Base-by-base conservation (phyloP, 257 asterid species). In the Scutellaria galericulata region DNA sequence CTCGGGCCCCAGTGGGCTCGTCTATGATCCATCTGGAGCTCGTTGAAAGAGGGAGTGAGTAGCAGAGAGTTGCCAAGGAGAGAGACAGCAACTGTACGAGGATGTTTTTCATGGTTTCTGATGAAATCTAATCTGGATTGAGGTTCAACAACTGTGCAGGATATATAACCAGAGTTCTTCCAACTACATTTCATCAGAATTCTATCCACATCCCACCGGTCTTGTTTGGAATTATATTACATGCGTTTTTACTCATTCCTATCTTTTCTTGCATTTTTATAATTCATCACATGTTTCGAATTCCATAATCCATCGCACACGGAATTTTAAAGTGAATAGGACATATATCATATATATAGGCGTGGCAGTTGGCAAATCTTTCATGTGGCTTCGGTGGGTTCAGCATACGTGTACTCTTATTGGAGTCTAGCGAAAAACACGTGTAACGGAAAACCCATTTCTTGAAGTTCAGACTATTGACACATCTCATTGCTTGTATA, bases 1-100 rank as follows among this genome's bases (percentile, higher is more conserved):
- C 84, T 31, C 90, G 77, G 14, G 40, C 37, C 2, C 86, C 77
- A 1, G 74, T 85, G 37, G 66, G 12, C 3, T 85, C 87, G 44
- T 88, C 86, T 12, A 80, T 2, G 4, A 88, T 85, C 87, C 86
- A 90, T 86, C 91, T 82, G 0, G 88, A 82, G 46, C 56, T 81
- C 22, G 93, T 78, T 22, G 93, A 88, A 7, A 78, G 82, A 55
- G 91, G 89, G 6, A 83, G 78, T 8, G 87, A 84, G 74, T 65
- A 9, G 31, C 60, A 58, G 12, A 79, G 72, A 5, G 68, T 35
- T 58, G 72, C 35, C 4, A 71, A 41, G 20, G 75, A 68, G 37
- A 79, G 76, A 55, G 84, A 35, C 2, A 82, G 20, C 7, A 81
- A 39, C 0, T 5, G 74, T 59, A 12, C 3, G 20, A 76, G 41